A percentile compares a stretch with the other conserved stretches of the same genome.
Evolutionary conservation across 2,329 filamentous ascomycete species (phyloP).

Genomic region (Eutypella sp.): DNA sequence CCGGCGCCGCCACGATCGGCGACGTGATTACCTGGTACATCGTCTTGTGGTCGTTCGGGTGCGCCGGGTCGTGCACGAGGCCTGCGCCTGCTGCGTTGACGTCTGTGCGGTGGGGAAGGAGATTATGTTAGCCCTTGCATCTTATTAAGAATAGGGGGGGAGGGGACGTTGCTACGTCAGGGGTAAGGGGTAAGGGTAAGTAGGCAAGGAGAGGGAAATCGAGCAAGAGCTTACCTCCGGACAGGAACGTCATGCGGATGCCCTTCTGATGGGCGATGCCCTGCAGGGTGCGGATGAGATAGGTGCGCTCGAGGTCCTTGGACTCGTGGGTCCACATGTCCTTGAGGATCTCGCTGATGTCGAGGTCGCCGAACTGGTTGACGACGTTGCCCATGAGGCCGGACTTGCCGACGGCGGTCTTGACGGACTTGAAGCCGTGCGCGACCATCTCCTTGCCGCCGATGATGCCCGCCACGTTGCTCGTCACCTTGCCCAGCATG

Average conservation of each 20-base stretch:
- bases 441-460: conserved; percentile 91
- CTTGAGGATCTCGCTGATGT: conserved; percentile 87
- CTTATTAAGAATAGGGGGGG: neutral
- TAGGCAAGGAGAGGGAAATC: neutral
- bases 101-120: conserved; percentile 36
- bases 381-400: conserved; percentile 94
- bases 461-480: conserved; percentile 90
- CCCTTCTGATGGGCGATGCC: conserved; percentile 94
- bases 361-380: conserved; percentile 94
- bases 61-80: conserved; percentile 86
- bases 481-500: conserved; percentile 88
- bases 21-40: conserved; percentile 99
- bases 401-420: conserved; percentile 92
- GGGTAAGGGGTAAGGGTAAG: neutral
- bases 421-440: conserved; percentile 89
- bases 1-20: conserved; percentile 84
- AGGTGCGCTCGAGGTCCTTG: conserved; percentile 95
- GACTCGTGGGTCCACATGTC: conserved; percentile 98
- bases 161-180: neutral
- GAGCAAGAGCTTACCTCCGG: conserved; percentile 57
- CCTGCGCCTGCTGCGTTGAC: conserved; percentile 91
- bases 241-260: conserved; percentile 94
- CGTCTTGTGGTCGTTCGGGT: conserved; percentile 92
- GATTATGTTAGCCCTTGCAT: neutral
- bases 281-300: conserved; percentile 91